Evolutionary conservation across 2,329 filamentous ascomycete genomes (phyloP).

Genomic region (Orbilia quercus): DNA sequence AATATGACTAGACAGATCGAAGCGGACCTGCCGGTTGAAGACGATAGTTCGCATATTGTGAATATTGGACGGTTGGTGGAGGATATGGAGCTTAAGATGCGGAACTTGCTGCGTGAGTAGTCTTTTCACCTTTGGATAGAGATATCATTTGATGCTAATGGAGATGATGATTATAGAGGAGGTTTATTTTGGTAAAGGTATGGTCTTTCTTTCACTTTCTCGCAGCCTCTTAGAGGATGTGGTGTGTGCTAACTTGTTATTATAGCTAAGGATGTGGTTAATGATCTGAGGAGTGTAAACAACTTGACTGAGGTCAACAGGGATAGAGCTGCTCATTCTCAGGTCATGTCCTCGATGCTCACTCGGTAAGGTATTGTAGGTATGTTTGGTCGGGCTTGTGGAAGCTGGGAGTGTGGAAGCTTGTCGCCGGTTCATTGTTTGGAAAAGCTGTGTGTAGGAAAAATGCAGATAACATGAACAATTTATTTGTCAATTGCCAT

Average conservation of each 20-base stretch:
- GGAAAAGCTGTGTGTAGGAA: constrained; percentile 14
- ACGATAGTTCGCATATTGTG: constrained; percentile 90
- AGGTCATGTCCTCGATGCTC: constrained; percentile 78
- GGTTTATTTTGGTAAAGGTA: constrained; percentile 92
- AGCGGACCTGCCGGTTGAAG: constrained; percentile 86
- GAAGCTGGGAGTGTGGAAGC: constrained; percentile 14
- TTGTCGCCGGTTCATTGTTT: constrained; percentile 1
- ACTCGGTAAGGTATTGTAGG: constrained; percentile 50
- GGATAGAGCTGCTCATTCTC: constrained; percentile 85
- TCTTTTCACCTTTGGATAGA: neutral
- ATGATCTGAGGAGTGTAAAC: constrained; percentile 82
- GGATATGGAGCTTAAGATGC: constrained; percentile 99
- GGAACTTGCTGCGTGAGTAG: constrained; percentile 81
- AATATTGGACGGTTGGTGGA: constrained; percentile 92
- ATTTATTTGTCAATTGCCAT: constrained; percentile 9
- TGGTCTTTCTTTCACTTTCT: neutral
- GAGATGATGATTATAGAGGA: constrained; percentile 71
- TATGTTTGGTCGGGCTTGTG: constrained; percentile 3
- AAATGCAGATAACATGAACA: constrained; percentile 20
- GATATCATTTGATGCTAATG: constrained; percentile 55
- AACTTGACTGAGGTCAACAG: constrained; percentile 84
- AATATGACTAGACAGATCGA: constrained; percentile 99
- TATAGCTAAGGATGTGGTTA: constrained; percentile 90
- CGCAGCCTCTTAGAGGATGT: neutral
- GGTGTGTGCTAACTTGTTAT: constrained; percentile 13